Evolutionary conservation across 2,329 filamentous ascomycete genomes (phyloP).

Genomic region (Chrysosporium keratinophilum): DNA sequence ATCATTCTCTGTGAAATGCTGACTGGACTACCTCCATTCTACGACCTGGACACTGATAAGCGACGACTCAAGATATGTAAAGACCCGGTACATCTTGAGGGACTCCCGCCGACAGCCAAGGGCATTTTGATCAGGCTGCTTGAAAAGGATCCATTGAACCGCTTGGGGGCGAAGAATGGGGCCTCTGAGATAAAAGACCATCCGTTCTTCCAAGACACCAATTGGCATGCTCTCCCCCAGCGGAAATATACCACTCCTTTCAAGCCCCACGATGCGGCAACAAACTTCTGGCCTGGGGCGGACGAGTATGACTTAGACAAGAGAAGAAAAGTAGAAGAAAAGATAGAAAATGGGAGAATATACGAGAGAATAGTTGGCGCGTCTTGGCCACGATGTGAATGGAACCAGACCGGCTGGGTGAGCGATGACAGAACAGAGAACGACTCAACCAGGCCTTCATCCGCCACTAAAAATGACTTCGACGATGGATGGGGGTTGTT

Average conservation of each 20-base stretch:
- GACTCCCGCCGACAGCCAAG: conserved; percentile 29
- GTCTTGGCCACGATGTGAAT: not conserved
- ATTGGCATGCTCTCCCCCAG: conserved; percentile 9
- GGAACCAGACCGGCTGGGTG: not conserved
- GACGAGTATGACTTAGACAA: not conserved
- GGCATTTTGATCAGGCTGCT: conserved; percentile 10
- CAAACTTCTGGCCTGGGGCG: conserved; percentile 5
- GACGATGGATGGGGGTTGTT: conserved; percentile 13
- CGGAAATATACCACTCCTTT: conserved; percentile 10
- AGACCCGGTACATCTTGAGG: conserved; percentile 21
- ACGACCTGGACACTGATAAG: conserved; percentile 51
- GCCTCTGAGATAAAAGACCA: conserved; percentile 12
- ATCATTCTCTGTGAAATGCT: conserved; percentile 16
- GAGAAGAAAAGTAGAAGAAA: conserved; percentile 1
- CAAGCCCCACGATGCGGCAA: conserved; percentile 8
- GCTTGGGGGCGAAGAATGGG: conserved; percentile 38
- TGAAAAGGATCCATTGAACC: conserved; percentile 1
- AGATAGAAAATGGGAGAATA: conserved; percentile 7
- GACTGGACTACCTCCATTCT: conserved; percentile 12
- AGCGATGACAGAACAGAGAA: not conserved
- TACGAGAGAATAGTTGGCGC: conserved; percentile 2
- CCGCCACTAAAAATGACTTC: not conserved
- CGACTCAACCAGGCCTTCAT: not conserved
- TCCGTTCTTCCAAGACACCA: conserved; percentile 8
- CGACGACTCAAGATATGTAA: conserved; percentile 99